Evolutionary conservation across 1,139 yeast species (phyloP).

Genomic region (Debaryomyces singareniensis): DNA sequence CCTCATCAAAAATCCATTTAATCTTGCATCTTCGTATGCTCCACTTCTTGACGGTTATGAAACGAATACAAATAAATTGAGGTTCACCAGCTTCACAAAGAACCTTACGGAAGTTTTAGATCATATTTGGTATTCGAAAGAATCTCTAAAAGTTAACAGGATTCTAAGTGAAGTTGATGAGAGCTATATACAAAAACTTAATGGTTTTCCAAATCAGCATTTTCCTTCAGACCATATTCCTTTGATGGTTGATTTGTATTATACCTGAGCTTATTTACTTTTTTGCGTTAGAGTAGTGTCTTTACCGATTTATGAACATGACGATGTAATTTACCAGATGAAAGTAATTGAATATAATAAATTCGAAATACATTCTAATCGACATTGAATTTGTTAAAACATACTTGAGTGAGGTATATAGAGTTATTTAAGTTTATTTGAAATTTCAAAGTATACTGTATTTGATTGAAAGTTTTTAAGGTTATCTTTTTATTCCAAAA

Average conservation of each 20-base stretch:
- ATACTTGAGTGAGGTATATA: no score
- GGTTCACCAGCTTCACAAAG: slow-evolving; percentile 46
- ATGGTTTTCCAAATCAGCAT: slow-evolving; percentile 34
- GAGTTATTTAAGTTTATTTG: no score
- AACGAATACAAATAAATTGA: slow-evolving; percentile 15
- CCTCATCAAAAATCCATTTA: slow-evolving; percentile 15
- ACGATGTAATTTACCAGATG: neutral
- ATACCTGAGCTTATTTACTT: slow-evolving; percentile 4
- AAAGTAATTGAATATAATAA: neutral
- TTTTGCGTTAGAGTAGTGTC: neutral
- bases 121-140: slow-evolving; percentile 49
- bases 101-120: slow-evolving; percentile 48
- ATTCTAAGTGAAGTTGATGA: slow-evolving; percentile 18
- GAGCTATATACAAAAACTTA: slow-evolving; percentile 11
- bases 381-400: no score
- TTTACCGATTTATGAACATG: neutral
- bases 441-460: no score
- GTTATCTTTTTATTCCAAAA: no score
- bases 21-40: slow-evolving; percentile 14
- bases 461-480: no score
- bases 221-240: slow-evolving; percentile 43
- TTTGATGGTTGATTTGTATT: slow-evolving; percentile 14
- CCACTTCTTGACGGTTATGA: slow-evolving; percentile 1
- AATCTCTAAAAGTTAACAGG: slow-evolving; percentile 12
- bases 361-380: neutral